These are phyloP conservation scores for Chondrus crispus DNA, from an alignment of 23 red algal genomes.

Conservation along the genomic window DNA sequence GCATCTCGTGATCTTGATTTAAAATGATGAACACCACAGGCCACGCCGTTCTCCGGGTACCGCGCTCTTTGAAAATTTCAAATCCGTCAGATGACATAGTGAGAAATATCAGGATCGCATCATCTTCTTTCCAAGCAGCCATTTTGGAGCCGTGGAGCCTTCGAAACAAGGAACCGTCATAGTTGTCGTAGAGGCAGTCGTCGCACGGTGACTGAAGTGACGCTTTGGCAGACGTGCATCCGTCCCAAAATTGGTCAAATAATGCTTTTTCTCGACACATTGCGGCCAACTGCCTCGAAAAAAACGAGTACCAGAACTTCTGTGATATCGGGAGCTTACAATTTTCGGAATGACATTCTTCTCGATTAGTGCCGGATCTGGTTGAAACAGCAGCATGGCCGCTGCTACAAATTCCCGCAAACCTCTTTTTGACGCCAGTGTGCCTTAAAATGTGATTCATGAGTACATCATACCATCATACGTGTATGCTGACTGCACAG, in stretches of 20 bases:
- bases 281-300: background rate
- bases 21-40: constrained; percentile 8
- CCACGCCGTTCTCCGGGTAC: background rate
- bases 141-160: background rate
- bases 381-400: background rate
- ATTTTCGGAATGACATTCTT: background rate
- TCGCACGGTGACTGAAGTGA: background rate
- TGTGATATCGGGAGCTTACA: background rate
- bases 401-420: background rate
- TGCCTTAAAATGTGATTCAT: background rate
- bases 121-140: background rate
- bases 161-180: background rate
- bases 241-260: background rate
- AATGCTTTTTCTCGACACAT: background rate
- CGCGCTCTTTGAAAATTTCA: background rate
- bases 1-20: background rate
- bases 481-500: background rate
- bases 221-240: background rate
- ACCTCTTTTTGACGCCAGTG: background rate
- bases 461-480: background rate
- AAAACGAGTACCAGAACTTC: background rate
- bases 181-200: background rate
- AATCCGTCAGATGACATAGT: background rate
- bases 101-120: background rate
- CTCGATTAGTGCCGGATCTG: background rate